Evolutionary conservation across 768 basidiomycete species (phyloP).

Genomic region (Lactifluus echinatus): DNA sequence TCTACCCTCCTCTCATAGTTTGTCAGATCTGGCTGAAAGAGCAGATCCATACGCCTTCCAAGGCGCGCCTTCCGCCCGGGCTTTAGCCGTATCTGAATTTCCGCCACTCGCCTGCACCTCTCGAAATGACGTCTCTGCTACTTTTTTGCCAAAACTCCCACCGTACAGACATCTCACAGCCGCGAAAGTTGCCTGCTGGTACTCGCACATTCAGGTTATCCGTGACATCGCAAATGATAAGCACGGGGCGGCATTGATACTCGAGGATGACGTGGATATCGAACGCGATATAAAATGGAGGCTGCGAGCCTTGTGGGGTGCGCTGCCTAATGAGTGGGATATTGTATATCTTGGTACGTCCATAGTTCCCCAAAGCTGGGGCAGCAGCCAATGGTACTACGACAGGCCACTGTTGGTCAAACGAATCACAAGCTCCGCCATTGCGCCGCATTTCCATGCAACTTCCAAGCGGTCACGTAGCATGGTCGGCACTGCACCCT

Average conservation of each 20-base stretch:
- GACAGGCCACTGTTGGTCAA: slow-evolving; percentile 73
- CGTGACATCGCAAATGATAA: slow-evolving; percentile 30
- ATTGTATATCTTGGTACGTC: slow-evolving; percentile 58
- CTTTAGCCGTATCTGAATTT: background rate
- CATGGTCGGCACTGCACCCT: slow-evolving; percentile 38
- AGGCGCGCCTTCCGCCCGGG: background rate
- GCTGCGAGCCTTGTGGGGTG: slow-evolving; percentile 37
- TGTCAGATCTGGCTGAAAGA: background rate
- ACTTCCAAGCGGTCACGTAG: slow-evolving; percentile 4
- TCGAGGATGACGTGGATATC: slow-evolving; percentile 78
- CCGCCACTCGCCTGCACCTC: slow-evolving; percentile 15
- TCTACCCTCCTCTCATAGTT: background rate
- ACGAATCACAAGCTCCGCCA: slow-evolving; percentile 45
- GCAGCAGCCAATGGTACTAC: slow-evolving; percentile 2
- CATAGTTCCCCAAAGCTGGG: background rate
- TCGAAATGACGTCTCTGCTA: slow-evolving; percentile 31
- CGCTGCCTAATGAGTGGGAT: slow-evolving; percentile 58
- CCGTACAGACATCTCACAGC: slow-evolving; percentile 46
- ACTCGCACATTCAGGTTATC: slow-evolving; percentile 53
- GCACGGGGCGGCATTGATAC: slow-evolving; percentile 41
- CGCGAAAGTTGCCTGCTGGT: slow-evolving; percentile 61
- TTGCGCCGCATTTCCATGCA: slow-evolving; percentile 20
- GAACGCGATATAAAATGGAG: slow-evolving; percentile 48
- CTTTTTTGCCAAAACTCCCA: slow-evolving; percentile 32
- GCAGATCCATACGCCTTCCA: background rate